Base-by-base conservation (phyloP, 768 basidiomycete genomes). In the Xanthoconium stramineum region DNA sequence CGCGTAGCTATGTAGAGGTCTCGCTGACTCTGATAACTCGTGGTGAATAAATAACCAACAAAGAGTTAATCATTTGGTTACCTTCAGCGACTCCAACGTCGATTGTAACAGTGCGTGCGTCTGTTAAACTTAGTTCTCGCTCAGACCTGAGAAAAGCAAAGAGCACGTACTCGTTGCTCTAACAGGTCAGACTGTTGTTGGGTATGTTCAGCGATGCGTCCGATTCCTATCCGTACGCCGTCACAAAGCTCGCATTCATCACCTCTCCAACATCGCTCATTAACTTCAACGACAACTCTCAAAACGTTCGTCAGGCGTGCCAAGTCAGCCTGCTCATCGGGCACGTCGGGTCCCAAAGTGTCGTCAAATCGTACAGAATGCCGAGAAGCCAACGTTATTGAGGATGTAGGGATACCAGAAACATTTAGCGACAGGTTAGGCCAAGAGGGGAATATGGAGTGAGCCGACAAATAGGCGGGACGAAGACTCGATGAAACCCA, bases 1-100 rank as follows among this genome's bases (percentile, higher is more conserved):
- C 91, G 83, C 67, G 88, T 88, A 7, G 93, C 87, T 48, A 94
- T 76, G 68, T 94, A 95, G 9, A 98, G 77, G 69, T 95, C 91
- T 30, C 91, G 84, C 72, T 97, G 85, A 45, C 74, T 74, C 84
- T 94, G 74, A 43, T 36, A 42, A 57, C 4, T 53, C 24, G 30
- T 24, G 19, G 39, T 68, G 9, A 60, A 53, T 43, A 40, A 50
- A 48, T 24, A 36, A 50, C 59, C 61, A 55, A 39, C 19, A 47
- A 47, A 56, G 39, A 2, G 32, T 17, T 5, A 47, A 48, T 36
- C 15, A 5, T 3, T 44, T 19, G 3, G 65, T 62, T 56, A 89
- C 90, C 81, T 92, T 93, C 60, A 94, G 68, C 28, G 83, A 78
- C 67, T 94, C 91, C 29, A 93, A 73, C 1, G 88, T 90, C 8